Percentiles rank a stretch among this genome's conserved stretches.
Conservation (phyloP, 371 early-diverging fungal species). For the Choanephora cucurbitarum region DNA sequence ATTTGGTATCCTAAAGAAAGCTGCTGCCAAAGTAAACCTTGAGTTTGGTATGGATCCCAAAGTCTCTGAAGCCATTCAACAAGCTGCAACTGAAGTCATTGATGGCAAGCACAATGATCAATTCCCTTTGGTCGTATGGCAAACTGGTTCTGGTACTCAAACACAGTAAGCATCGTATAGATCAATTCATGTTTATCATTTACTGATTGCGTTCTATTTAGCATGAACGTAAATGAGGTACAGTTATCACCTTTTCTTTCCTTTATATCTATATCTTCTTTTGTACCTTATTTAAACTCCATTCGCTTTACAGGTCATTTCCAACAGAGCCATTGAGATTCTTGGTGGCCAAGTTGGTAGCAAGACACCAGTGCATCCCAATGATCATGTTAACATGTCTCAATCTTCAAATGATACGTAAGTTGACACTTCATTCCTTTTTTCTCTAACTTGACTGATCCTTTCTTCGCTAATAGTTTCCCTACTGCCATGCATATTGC, state of each 20-base stretch:
- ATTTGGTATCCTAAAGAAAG: conserved; percentile 92
- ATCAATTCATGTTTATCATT: no score
- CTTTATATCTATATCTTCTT: no score
- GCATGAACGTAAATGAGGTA: conserved; percentile 90
- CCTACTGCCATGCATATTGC: conserved; percentile 98
- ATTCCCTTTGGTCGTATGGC: conserved; percentile 96
- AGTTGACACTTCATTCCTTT: no score
- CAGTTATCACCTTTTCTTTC: no score
- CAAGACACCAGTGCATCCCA: conserved; percentile 94
- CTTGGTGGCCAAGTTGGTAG: conserved; percentile 87
- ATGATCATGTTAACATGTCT: conserved; percentile 96
- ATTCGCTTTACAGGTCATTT: conserved; percentile 64
- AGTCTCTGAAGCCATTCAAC: conserved; percentile 83
- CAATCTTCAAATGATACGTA: conserved; percentile 96
- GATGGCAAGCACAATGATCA: conserved; percentile 85
- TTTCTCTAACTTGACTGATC: no score
- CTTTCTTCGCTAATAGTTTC: no score
- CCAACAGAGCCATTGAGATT: conserved; percentile 95
- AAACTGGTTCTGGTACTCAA: conserved; percentile 98
- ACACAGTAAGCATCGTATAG: conserved; percentile 81
- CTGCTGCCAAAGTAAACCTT: conserved; percentile 91
- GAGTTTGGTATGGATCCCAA: conserved; percentile 77
- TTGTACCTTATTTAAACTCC: no score
- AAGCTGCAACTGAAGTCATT: conserved; percentile 85
- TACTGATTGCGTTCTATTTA: not conserved